Evolutionary conservation across 352 stramenopile species (phyloP), one percentile per base, ranked within the genome.

Genomic region (Pythium aquatile): DNA sequence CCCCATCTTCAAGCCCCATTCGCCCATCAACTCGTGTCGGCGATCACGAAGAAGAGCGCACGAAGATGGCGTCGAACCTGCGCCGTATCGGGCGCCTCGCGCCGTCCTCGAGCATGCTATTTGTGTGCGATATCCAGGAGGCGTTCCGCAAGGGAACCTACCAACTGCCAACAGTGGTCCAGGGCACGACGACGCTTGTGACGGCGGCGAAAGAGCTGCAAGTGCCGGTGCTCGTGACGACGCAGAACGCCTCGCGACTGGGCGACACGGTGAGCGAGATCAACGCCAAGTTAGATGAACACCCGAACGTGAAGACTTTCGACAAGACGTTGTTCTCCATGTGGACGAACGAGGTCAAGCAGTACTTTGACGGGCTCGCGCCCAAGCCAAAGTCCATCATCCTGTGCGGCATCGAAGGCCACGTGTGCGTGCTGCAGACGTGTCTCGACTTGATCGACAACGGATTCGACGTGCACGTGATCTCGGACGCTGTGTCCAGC

Each of bases 311-410:
- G 40, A 85, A 83, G 29, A 79, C 93, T 4, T 98, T 98, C 64
- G 93, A 98, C 79, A 99, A 99, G 85, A 99, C 97, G 72, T 81
- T 97, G 58, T 99, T 99, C 77, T 98, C 90, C 16, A 99, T 99
- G 97, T 74, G 98, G 42, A 98, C 96, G n/a, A 73, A 81, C 28
- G 95, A 99, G 63, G 91, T 98, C 13, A 75, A 85, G 32, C 63
- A 73, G 30, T 78, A 98, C 65, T 63, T 99, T 39, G 61, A 75
- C 29, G 61, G 42, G 14, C 69, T 68, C 40, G 73, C 78, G 56
- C 64, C 66, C 20, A 66, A 83, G 57, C 81, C 79, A 69, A 91
- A 78, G 69, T 96, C 88, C 7, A 85, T 97, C 48, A 82, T 98
- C 37, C 75, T 99, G n/a, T 98, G 98, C 47, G 97, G 97, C 28